Evolutionary conservation across 2,329 filamentous ascomycete genomes (phyloP).

Genomic region (Colletotrichum chrysophilum): DNA sequence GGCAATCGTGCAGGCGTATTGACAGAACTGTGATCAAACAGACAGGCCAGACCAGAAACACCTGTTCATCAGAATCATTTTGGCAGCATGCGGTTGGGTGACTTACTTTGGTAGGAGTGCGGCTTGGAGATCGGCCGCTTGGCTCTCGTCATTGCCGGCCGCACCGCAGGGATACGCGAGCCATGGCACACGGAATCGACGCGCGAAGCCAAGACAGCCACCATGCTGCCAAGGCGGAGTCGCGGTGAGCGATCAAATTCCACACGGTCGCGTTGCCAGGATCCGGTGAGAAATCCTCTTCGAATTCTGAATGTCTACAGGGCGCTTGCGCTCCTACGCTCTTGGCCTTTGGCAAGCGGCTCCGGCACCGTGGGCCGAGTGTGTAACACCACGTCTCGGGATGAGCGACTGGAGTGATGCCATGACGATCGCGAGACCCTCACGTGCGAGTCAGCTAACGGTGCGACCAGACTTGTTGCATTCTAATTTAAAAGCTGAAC

Average conservation of each 20-base stretch:
- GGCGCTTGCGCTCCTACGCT: not conserved
- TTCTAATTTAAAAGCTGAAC: not conserved
- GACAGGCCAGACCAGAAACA: not conserved
- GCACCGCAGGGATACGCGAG: slow-evolving; percentile 5
- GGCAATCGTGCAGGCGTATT: not conserved
- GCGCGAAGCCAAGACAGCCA: slow-evolving; percentile 6
- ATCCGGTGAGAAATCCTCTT: not conserved
- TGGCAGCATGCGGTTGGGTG: slow-evolving; percentile 1
- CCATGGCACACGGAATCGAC: slow-evolving; percentile 19
- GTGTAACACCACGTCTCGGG: not conserved
- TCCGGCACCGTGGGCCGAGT: not conserved
- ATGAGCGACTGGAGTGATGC: not conserved
- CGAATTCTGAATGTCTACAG: not conserved
- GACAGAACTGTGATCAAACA: not conserved
- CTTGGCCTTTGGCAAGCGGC: not conserved
- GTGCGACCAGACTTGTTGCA: not conserved
- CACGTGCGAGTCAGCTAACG: slow-evolving; percentile 14
- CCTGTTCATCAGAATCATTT: not conserved
- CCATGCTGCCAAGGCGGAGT: slow-evolving; percentile 1
- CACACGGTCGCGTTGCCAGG: not conserved
- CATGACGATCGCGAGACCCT: slow-evolving; percentile 14
- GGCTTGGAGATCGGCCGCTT: slow-evolving; percentile 17
- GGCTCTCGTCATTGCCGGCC: slow-evolving; percentile 11
- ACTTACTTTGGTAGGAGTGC: not conserved
- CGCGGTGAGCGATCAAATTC: not conserved